These are phyloP conservation scores for Sordariomycetes sp. DNA, from an alignment of 2,329 filamentous ascomycete genomes.

Conservation along the genomic window DNA sequence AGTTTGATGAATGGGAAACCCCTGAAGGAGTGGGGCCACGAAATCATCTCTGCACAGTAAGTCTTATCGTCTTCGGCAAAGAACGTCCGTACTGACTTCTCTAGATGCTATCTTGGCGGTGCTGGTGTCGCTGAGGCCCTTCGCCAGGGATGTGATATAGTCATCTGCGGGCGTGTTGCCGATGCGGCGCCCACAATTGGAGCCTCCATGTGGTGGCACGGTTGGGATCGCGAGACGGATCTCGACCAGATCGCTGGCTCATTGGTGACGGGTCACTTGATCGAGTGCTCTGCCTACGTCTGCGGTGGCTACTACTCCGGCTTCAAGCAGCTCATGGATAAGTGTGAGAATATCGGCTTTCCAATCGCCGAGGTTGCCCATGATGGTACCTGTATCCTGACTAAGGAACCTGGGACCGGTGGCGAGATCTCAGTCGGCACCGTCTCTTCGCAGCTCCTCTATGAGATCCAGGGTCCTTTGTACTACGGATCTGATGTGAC, in stretches of 20 bases:
- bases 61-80: not conserved
- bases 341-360: constrained; percentile 20
- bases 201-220: constrained; percentile 46
- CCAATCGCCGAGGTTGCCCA: constrained; percentile 27
- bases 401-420: constrained; percentile 18
- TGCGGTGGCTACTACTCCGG: constrained; percentile 47
- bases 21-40: constrained; percentile 8
- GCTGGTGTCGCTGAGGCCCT: constrained; percentile 27
- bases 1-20: constrained; percentile 14
- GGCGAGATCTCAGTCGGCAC: constrained; percentile 26
- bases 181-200: constrained; percentile 45
- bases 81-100: not conserved
- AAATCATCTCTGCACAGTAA: constrained; percentile 4
- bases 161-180: constrained; percentile 38
- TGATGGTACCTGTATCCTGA: constrained; percentile 21
- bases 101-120: constrained; percentile 10
- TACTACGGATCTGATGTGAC: constrained; percentile 35
- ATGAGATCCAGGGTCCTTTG: constrained; percentile 33
- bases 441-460: constrained; percentile 28
- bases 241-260: constrained; percentile 41
- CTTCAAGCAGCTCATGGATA: constrained; percentile 20
- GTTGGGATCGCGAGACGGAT: constrained; percentile 39
- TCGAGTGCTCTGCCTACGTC: constrained; percentile 45
- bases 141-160: constrained; percentile 31
- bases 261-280: constrained; percentile 41